These are phyloP conservation scores for Aspergillus sergii DNA, from an alignment of 2,329 filamentous ascomycete genomes.

Conservation along the genomic window DNA sequence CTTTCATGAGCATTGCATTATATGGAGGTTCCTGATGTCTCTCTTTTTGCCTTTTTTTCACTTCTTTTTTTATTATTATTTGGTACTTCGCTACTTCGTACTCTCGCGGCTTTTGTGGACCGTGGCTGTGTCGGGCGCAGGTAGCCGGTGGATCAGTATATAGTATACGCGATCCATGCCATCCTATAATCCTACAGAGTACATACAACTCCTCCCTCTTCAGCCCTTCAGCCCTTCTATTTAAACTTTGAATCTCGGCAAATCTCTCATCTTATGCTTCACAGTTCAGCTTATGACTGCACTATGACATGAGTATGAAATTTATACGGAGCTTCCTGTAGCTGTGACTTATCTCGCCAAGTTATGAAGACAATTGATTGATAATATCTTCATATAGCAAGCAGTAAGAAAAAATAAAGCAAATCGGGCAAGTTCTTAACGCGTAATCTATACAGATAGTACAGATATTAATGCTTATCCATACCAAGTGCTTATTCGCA, in stretches of 20 bases:
- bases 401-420: neutral
- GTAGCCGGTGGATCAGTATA: neutral
- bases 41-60: neutral
- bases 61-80: neutral
- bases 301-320: neutral
- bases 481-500: neutral
- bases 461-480: neutral
- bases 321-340: neutral
- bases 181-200: neutral
- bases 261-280: neutral
- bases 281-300: neutral
- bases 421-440: neutral
- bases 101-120: neutral
- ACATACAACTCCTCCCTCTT: neutral
- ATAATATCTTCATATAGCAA: neutral
- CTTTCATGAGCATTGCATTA: neutral
- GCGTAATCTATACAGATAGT: neutral
- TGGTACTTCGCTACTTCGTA: neutral
- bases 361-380: neutral
- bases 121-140: constrained; percentile 2
- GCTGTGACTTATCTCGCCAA: neutral
- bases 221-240: neutral
- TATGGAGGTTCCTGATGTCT: neutral
- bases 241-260: neutral
- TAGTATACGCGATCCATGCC: neutral